Evolutionary conservation across 2,329 filamentous ascomycete species (phyloP).

Genomic region (Pseudocercospora fijiensis): DNA sequence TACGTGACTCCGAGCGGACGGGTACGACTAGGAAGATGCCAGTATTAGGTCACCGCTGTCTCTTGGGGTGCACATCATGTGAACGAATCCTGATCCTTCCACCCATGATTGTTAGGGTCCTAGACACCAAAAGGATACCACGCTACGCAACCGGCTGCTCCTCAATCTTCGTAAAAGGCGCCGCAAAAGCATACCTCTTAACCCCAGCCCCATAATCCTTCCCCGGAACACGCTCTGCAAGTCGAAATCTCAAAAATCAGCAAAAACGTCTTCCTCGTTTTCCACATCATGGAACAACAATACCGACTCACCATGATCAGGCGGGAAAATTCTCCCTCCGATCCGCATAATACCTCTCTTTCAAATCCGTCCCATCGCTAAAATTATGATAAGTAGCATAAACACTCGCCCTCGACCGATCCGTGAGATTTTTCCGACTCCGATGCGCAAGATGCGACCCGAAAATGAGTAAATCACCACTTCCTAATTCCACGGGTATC

Average conservation of each 20-base stretch:
- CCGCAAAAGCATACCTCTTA: conserved; percentile 30
- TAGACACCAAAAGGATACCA: too few species aligned
- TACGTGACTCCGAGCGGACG: too few species aligned
- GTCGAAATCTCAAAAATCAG: conserved; percentile 16
- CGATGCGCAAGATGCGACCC: conserved; percentile 45
- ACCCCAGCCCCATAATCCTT: conserved; percentile 32
- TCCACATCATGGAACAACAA: too few species aligned
- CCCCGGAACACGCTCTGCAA: conserved; percentile 24
- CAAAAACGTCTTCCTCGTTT: too few species aligned
- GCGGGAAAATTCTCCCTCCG: conserved; percentile 44
- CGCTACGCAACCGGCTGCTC: conserved; percentile 5
- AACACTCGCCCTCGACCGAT: conserved; percentile 41
- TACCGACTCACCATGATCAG: conserved; percentile 41
- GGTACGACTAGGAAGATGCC: too few species aligned
- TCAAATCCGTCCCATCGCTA: conserved; percentile 43
- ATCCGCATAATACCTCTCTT: conserved; percentile 46
- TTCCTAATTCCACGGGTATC: conserved; percentile 38
- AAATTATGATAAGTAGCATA: conserved; percentile 47
- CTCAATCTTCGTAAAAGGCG: conserved; percentile 30
- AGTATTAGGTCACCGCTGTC: too few species aligned
- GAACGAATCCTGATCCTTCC: too few species aligned
- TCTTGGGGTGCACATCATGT: too few species aligned
- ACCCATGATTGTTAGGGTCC: too few species aligned
- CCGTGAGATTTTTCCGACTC: conserved; percentile 40
- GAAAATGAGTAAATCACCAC: conserved; percentile 43